These are phyloP conservation scores for Psilocybe sp. DNA, from an alignment of 768 basidiomycete genomes.

Conservation along the genomic window DNA sequence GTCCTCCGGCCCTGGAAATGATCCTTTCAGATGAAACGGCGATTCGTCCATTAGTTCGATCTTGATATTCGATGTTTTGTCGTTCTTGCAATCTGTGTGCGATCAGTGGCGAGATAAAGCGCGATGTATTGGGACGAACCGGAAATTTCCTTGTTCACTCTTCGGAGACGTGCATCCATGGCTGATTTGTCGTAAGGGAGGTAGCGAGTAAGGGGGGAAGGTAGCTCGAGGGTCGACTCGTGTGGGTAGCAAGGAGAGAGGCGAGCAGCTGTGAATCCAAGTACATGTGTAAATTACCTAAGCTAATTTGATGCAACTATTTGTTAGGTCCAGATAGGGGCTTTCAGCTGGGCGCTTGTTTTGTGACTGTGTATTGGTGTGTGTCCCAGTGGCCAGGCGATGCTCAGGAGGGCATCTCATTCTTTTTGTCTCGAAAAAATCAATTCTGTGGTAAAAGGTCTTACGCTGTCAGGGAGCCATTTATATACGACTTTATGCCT, in stretches of 20 bases:
- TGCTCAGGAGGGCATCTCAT: no score
- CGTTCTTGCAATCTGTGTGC: slow-evolving; percentile 84
- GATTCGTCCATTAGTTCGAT: slow-evolving; percentile 88
- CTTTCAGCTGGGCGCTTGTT: no score
- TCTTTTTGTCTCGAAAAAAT: no score
- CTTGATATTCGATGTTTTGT: slow-evolving; percentile 82
- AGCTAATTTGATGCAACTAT: no score
- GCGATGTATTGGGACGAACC: slow-evolving; percentile 39
- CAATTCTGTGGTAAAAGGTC: no score
- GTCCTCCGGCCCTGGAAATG: slow-evolving; percentile 87
- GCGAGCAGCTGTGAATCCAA: background rate
- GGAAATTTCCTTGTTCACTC: slow-evolving; percentile 93
- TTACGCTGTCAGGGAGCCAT: no score
- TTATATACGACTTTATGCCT: no score
- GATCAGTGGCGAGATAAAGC: slow-evolving; percentile 3
- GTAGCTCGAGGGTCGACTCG: background rate
- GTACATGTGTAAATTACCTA: no score
- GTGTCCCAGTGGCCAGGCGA: no score
- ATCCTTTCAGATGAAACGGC: slow-evolving; percentile 88
- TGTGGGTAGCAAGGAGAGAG: background rate
- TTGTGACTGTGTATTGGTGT: no score
- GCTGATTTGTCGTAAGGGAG: slow-evolving; percentile 9
- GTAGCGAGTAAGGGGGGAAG: slow-evolving; percentile 4
- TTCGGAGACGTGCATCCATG: slow-evolving; percentile 86
- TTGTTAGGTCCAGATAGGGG: no score